Conservation (phyloP, 192 early-diverging fungal species). For the Coemansia sp. region DNA sequence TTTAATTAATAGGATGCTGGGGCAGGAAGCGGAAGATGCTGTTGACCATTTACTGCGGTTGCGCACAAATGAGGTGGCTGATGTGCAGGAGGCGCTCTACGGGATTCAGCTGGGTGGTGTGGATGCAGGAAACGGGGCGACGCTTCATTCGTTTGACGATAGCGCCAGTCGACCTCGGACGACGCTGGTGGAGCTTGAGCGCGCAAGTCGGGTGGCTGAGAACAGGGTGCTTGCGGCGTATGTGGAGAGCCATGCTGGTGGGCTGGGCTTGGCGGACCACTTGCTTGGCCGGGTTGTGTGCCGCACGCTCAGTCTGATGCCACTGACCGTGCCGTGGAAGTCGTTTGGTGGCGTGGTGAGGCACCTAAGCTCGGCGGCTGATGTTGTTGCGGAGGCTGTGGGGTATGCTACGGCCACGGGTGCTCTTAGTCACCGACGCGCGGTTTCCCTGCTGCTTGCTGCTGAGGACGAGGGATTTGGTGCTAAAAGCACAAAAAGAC, state of each 20-base stretch:
- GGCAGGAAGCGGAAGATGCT: not conserved
- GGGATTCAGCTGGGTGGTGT: not conserved
- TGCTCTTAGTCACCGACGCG: not conserved
- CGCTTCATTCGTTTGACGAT: not conserved
- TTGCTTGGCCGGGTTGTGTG: slow-evolving; percentile 1
- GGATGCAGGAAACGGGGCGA: not conserved
- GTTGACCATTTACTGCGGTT: not conserved
- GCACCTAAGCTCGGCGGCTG: not conserved
- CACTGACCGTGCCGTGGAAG: not conserved
- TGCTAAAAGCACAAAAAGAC: not conserved
- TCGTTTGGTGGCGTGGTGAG: not conserved
- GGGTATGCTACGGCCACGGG: not conserved
- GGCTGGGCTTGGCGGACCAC: slow-evolving; percentile 8
- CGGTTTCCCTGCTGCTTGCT: not conserved
- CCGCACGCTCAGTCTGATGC: not conserved
- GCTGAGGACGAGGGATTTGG: not conserved
- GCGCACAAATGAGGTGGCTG: not conserved
- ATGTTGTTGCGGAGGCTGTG: not conserved
- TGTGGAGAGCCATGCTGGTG: not conserved
- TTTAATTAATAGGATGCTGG: slow-evolving; percentile 2
- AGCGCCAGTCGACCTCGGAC: not conserved
- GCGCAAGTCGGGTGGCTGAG: not conserved
- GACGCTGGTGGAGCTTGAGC: not conserved
- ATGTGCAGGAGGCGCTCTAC: slow-evolving; percentile 6
- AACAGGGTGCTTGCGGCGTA: not conserved